A percentile compares a stretch with the other conserved stretches of the same genome.
phyloP scores from a whole-genome alignment of 139 green algal genomes.

The Closterium sp. region DNA sequence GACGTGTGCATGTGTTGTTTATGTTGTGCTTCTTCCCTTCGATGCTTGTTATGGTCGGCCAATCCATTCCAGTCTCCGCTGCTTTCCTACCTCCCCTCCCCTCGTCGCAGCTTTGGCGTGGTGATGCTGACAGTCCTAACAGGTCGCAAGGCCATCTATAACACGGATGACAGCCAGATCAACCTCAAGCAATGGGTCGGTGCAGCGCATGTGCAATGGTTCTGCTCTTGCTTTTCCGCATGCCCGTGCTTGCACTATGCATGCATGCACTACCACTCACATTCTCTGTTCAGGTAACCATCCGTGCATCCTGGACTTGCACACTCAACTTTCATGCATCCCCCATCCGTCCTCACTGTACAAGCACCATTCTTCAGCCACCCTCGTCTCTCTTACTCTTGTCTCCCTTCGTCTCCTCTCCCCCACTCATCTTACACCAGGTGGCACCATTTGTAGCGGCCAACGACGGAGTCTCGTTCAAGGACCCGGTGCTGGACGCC shows the following conservation, averaged over 20 bases:
- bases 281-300: not conserved
- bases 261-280: not conserved
- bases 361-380: too few species aligned
- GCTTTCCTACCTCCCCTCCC: too few species aligned
- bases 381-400: too few species aligned
- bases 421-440: not conserved
- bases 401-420: too few species aligned
- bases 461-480: not conserved
- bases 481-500: not conserved
- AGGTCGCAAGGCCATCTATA: not conserved
- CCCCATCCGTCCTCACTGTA: not conserved
- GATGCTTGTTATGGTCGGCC: too few species aligned
- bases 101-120: not conserved
- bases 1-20: too few species aligned
- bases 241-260: not conserved
- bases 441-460: not conserved
- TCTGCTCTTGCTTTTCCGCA: not conserved
- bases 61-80: not conserved
- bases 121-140: not conserved
- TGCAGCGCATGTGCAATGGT: not conserved
- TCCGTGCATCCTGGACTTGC: too few species aligned
- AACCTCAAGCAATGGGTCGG: not conserved
- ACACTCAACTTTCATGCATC: not conserved
- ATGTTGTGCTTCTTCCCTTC: not conserved
- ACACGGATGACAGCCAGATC: not conserved